These are phyloP conservation scores for Diplosphaera chodatii DNA, from an alignment of 139 green algal genomes.

Conservation along the genomic window DNA sequence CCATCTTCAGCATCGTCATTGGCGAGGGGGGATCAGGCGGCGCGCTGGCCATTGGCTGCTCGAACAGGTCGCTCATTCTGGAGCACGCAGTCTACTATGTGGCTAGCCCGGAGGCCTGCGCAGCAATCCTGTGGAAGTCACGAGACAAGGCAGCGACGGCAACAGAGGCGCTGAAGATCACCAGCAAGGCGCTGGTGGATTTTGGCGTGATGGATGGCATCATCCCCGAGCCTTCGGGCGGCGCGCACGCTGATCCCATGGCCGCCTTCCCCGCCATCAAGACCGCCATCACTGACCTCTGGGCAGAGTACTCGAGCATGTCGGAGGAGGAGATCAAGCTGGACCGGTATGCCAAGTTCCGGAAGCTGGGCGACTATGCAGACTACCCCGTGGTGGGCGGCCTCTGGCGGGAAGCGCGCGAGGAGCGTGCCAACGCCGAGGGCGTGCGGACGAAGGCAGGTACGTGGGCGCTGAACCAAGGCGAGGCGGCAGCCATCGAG, in stretches of 20 bases:
- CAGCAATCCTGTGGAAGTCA: conserved; percentile 94
- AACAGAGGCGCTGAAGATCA: conserved; percentile 93
- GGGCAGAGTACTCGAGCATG: conserved; percentile 71
- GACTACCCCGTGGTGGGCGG: conserved; percentile 75
- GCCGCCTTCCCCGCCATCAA: no score
- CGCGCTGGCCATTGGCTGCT: conserved; percentile 91
- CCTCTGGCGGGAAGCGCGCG: conserved; percentile 41
- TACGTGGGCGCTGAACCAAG: conserved; percentile 62
- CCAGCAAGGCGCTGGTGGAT: conserved; percentile 67
- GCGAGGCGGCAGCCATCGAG: conserved; percentile 74
- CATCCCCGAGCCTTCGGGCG: conserved; percentile 85
- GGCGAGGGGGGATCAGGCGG: conserved; percentile 90
- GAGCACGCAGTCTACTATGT: conserved; percentile 97
- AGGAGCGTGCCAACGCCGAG: conserved; percentile 35
- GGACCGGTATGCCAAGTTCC: conserved; percentile 85
- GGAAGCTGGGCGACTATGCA: conserved; percentile 68
- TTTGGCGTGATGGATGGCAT: conserved; percentile 86
- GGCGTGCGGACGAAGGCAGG: conserved; percentile 66
- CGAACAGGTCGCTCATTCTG: conserved; percentile 83
- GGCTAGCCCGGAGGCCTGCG: conserved; percentile 88
- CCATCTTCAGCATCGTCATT: conserved; percentile 91
- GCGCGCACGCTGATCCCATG: no score
- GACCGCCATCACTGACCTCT: no score
- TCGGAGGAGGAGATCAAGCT: conserved; percentile 67
- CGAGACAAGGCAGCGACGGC: conserved; percentile 68